A percentile compares a stretch with the other conserved stretches of the same genome.
Conservation (phyloP, 2,329 filamentous ascomycete genomes). For the Zymoseptoria pseudotritici region DNA sequence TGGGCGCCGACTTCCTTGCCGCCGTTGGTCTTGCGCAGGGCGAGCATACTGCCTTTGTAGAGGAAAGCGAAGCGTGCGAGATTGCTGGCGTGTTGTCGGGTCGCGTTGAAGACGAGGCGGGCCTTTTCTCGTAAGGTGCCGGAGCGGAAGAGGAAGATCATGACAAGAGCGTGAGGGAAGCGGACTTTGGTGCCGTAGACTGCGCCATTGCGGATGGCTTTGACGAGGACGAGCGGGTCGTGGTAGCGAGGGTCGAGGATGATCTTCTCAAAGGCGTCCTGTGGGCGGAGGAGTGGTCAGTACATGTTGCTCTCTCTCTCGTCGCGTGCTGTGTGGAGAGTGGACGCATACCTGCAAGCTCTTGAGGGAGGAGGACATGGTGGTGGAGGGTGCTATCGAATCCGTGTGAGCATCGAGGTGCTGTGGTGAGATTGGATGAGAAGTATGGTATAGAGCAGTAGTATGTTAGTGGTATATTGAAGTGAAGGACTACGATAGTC, state of each 20-base stretch:
- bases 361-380: slow-evolving; percentile 12
- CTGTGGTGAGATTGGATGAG: neutral
- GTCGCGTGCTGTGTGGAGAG: neutral
- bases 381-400: neutral
- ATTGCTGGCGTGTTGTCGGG: slow-evolving; percentile 82
- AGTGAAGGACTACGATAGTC: neutral
- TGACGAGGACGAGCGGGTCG: slow-evolving; percentile 75
- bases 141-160: slow-evolving; percentile 94
- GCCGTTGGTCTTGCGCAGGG: slow-evolving; percentile 51
- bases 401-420: neutral
- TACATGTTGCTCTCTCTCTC: neutral
- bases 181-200: slow-evolving; percentile 97
- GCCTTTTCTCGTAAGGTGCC: slow-evolving; percentile 74
- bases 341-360: slow-evolving; percentile 6
- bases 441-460: neutral
- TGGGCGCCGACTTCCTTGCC: slow-evolving; percentile 66
- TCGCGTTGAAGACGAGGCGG: slow-evolving; percentile 72
- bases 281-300: slow-evolving; percentile 8
- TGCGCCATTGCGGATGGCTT: slow-evolving; percentile 91
- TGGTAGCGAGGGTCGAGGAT: slow-evolving; percentile 79
- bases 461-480: neutral
- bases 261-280: slow-evolving; percentile 67
- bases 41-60: slow-evolving; percentile 77
- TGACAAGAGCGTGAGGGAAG: slow-evolving; percentile 95
- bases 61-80: slow-evolving; percentile 83